These are phyloP conservation scores for Lactarius evosmus DNA, from an alignment of 768 basidiomycete genomes.

Conservation along the genomic window DNA sequence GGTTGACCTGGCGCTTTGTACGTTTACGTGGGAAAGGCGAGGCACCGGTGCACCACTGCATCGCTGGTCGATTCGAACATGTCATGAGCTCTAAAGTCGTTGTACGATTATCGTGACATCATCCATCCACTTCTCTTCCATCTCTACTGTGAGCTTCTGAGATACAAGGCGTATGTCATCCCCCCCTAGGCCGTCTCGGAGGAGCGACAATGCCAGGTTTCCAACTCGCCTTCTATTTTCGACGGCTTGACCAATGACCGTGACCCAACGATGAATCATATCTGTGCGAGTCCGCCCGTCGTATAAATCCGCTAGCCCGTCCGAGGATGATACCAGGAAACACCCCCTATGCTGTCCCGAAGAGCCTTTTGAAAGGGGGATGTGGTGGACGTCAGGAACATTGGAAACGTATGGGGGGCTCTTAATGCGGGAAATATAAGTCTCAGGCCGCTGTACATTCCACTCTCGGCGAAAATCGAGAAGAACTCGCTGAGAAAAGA, in stretches of 20 bases:
- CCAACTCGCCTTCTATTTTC: conserved; percentile 24
- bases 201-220: conserved; percentile 42
- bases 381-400: conserved; percentile 42
- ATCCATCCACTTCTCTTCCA: conserved; percentile 51
- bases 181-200: conserved; percentile 45
- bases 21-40: conserved; percentile 13
- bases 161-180: conserved; percentile 40
- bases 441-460: conserved; percentile 33
- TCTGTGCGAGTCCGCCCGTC: conserved; percentile 33
- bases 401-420: conserved; percentile 48
- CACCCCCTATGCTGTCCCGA: conserved; percentile 29
- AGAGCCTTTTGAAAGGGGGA: conserved; percentile 30
- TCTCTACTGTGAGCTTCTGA: conserved; percentile 47
- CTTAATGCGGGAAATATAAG: conserved; percentile 38
- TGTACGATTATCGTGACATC: conserved; percentile 48
- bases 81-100: conserved; percentile 30
- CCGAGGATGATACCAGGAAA: conserved; percentile 44
- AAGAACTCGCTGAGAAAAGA: conserved; percentile 37
- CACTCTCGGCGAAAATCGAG: conserved; percentile 38
- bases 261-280: conserved; percentile 38
- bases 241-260: conserved; percentile 34
- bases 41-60: neutral
- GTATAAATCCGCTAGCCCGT: conserved; percentile 46
- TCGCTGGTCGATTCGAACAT: neutral
- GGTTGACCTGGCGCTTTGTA: conserved; percentile 11